Percentiles rank a stretch among this genome's conserved stretches.
phyloP scores from a whole-genome alignment of 1,139 yeast genomes.

The Hemisphaericaspora xylanilytica region DNA sequence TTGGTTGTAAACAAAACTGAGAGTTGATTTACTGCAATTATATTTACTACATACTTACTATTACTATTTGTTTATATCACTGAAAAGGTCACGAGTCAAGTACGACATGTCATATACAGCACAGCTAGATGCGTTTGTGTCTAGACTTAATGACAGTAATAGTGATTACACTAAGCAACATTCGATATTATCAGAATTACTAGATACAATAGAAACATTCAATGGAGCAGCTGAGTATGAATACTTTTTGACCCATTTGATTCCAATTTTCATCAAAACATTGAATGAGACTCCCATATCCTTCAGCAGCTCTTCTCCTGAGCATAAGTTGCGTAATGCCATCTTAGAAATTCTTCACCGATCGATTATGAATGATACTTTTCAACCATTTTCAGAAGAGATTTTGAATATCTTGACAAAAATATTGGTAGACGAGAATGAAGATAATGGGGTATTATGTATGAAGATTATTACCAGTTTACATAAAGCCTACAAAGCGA shows the following conservation, averaged over 20 bases:
- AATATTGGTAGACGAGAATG: constrained; percentile 75
- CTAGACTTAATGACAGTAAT: constrained; percentile 52
- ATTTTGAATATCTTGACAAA: constrained; percentile 62
- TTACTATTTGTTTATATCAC: no score
- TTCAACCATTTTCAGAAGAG: constrained; percentile 66
- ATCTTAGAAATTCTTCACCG: constrained; percentile 80
- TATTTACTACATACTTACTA: no score
- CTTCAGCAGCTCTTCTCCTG: constrained; percentile 58
- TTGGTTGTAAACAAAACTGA: background rate
- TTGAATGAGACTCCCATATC: constrained; percentile 73
- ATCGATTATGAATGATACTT: constrained; percentile 77
- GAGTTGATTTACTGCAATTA: no score
- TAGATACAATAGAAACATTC: constrained; percentile 84
- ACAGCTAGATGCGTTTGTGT: constrained; percentile 60
- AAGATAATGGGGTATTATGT: constrained; percentile 90
- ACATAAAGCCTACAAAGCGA: constrained; percentile 78
- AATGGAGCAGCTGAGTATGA: constrained; percentile 80
- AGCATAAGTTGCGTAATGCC: constrained; percentile 72
- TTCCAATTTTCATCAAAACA: constrained; percentile 61
- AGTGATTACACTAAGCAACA: constrained; percentile 60
- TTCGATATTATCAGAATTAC: constrained; percentile 71
- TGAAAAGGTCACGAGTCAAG: background rate
- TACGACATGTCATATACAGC: constrained; percentile 41
- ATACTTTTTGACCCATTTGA: constrained; percentile 56
- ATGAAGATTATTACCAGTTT: constrained; percentile 87